Evolutionary conservation across 73 alveolate species (phyloP).

Genomic region (Paraurostyla sp.): DNA sequence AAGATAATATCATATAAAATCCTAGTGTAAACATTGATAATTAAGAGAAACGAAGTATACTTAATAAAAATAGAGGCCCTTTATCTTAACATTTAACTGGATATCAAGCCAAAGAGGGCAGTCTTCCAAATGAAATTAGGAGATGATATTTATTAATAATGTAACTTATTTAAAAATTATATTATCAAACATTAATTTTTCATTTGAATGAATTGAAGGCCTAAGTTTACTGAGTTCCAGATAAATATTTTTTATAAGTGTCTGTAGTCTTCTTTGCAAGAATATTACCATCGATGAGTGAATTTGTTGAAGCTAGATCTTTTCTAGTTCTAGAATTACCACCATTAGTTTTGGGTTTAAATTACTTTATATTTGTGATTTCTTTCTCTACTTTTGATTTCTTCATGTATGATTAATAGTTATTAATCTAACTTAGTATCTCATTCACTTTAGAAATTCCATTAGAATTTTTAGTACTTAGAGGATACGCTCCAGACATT

Average conservation of each 20-base stretch:
- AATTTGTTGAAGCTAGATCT: not conserved
- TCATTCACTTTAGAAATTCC: not conserved
- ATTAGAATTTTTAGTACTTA: conserved; percentile 8
- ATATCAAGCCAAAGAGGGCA: too few relatives aligned
- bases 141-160: too few relatives aligned
- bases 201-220: conserved; percentile 10
- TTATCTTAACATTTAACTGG: not conserved
- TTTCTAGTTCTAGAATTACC: conserved; percentile 16
- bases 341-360: not conserved
- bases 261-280: conserved; percentile 8
- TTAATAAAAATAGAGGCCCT: not conserved
- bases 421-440: not conserved
- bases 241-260: not conserved
- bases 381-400: not conserved
- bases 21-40: not conserved
- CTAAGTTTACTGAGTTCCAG: not conserved
- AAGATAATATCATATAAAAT: not conserved
- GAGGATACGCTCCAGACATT: not conserved
- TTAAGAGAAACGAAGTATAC: not conserved
- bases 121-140: too few relatives aligned
- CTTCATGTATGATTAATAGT: not conserved
- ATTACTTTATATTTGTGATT: not conserved
- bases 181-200: not conserved
- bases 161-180: not conserved
- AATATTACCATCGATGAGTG: not conserved